A percentile compares a stretch with the other conserved stretches of the same genome.
These are phyloP conservation scores for Leishmania amazonensis DNA, from an alignment of 208 protist genomes.

Conservation along the genomic window DNA sequence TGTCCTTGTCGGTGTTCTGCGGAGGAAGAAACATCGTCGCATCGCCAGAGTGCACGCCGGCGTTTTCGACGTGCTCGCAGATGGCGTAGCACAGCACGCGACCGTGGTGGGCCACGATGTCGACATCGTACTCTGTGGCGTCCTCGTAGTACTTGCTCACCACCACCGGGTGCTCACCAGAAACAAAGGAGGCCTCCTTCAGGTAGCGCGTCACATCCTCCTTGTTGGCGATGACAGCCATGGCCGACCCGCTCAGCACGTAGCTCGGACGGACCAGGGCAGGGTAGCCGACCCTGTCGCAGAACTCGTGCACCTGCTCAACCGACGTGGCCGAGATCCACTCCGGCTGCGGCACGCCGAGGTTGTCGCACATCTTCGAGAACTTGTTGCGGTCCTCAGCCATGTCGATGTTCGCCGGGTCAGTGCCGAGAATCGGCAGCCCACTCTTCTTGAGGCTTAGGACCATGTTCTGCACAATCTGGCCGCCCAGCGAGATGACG, in stretches of 20 bases:
- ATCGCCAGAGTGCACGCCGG: constrained; percentile 97
- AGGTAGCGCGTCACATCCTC: constrained; percentile 95
- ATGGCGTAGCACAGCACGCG: constrained; percentile 96
- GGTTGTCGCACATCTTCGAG: constrained; percentile 92
- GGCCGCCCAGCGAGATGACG: constrained; percentile 97
- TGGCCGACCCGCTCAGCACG: constrained; percentile 97
- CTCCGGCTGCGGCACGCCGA: constrained; percentile 96
- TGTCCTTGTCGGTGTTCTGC: constrained; percentile 84
- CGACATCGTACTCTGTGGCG: constrained; percentile 98
- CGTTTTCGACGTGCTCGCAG: constrained; percentile 99
- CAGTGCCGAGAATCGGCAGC: constrained; percentile 96
- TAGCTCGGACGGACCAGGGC: constrained; percentile 97
- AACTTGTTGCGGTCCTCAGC: constrained; percentile 98
- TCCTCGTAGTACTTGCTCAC: constrained; percentile 98
- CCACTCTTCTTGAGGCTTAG: constrained; percentile 88
- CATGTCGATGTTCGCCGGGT: constrained; percentile 95
- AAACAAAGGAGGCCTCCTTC: constrained; percentile 90
- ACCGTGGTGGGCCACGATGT: constrained; percentile 97
- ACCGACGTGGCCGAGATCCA: constrained; percentile 95
- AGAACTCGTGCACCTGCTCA: constrained; percentile 91
- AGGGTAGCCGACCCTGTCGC: constrained; percentile 93
- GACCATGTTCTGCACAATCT: constrained; percentile 99
- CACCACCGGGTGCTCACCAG: constrained; percentile 94
- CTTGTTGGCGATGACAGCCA: constrained; percentile 95
- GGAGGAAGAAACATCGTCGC: constrained; percentile 96